Evolutionary conservation across 2,329 filamentous ascomycete species (phyloP).

Genomic region (Microsporum ferrugineum): DNA sequence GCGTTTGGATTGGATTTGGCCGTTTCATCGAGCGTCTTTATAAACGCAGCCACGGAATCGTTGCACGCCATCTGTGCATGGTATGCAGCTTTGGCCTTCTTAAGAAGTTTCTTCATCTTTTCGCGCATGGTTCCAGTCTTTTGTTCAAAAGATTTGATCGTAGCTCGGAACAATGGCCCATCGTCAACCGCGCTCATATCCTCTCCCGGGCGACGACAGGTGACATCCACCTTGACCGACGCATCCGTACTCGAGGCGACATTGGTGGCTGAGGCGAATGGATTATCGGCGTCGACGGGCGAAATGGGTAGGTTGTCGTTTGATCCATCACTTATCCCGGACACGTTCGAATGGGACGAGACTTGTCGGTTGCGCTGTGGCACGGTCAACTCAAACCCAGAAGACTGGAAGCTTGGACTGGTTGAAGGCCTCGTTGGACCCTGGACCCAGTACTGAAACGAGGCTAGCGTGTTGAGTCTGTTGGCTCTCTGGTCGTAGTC

Average conservation of each 20-base stretch:
- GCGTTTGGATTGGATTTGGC: constrained; percentile 87
- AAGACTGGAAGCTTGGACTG: constrained; percentile 52
- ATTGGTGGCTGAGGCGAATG: not conserved
- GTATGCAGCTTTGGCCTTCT: constrained; percentile 82
- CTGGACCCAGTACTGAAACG: constrained; percentile 91
- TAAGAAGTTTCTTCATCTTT: constrained; percentile 92
- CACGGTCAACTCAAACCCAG: constrained; percentile 59
- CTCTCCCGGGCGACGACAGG: constrained; percentile 71
- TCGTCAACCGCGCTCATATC: constrained; percentile 80
- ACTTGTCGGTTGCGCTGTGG: constrained; percentile 69
- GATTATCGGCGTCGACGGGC: constrained; percentile 14
- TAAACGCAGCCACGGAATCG: constrained; percentile 68
- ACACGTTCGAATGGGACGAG: constrained; percentile 79
- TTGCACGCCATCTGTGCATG: constrained; percentile 72
- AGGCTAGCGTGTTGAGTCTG: constrained; percentile 73
- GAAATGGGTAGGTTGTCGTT: constrained; percentile 17
- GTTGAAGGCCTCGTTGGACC: constrained; percentile 36
- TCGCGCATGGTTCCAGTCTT: constrained; percentile 90
- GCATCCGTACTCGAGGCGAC: constrained; percentile 5
- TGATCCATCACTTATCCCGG: constrained; percentile 57
- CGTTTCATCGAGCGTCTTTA: constrained; percentile 76
- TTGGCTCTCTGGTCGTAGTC: constrained; percentile 94
- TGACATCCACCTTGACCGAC: constrained; percentile 70
- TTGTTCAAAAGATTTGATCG: constrained; percentile 90
- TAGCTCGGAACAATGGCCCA: constrained; percentile 88